These are phyloP conservation scores for Auricularia cornea DNA, from an alignment of 768 basidiomycete species.

Conservation along the genomic window DNA sequence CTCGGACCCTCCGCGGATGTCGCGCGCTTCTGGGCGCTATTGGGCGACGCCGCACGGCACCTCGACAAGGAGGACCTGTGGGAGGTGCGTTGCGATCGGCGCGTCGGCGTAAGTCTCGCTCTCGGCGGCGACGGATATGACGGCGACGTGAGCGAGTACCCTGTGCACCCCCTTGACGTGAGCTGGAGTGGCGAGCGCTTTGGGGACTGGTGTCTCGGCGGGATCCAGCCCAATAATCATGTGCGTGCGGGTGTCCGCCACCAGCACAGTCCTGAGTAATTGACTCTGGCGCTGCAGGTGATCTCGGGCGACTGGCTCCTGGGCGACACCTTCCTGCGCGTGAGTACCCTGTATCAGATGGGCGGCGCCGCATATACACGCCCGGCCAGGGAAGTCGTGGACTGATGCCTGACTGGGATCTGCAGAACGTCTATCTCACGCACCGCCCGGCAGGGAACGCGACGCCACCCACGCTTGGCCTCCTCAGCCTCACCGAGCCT, in stretches of 20 bases:
- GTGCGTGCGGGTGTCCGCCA: slow-evolving; percentile 21
- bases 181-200: slow-evolving; percentile 36
- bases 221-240: slow-evolving; percentile 44
- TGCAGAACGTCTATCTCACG: slow-evolving; percentile 46
- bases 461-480: slow-evolving; percentile 36
- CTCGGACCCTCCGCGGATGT: slow-evolving; percentile 48
- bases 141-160: slow-evolving; percentile 26
- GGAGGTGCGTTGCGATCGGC: slow-evolving; percentile 43
- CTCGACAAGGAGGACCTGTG: slow-evolving; percentile 27
- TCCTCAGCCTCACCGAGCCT: slow-evolving; percentile 37
- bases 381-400: slow-evolving; percentile 4
- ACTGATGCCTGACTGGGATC: background rate
- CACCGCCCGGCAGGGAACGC: slow-evolving; percentile 35
- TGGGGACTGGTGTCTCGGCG: slow-evolving; percentile 46
- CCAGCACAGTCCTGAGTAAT: background rate
- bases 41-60: slow-evolving; percentile 34
- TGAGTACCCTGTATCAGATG: slow-evolving; percentile 17
- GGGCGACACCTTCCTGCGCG: slow-evolving; percentile 51
- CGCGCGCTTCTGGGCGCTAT: slow-evolving; percentile 39
- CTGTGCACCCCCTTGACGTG: slow-evolving; percentile 44
- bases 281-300: slow-evolving; percentile 22
- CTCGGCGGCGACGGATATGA: slow-evolving; percentile 32
- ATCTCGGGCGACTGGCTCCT: slow-evolving; percentile 53
- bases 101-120: slow-evolving; percentile 36
- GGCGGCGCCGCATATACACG: slow-evolving; percentile 3